Percentiles rank a stretch among this genome's conserved stretches.
These are phyloP conservation scores for Grosmannia penicillata DNA, from an alignment of 2,329 filamentous ascomycete genomes.

Conservation along the genomic window DNA sequence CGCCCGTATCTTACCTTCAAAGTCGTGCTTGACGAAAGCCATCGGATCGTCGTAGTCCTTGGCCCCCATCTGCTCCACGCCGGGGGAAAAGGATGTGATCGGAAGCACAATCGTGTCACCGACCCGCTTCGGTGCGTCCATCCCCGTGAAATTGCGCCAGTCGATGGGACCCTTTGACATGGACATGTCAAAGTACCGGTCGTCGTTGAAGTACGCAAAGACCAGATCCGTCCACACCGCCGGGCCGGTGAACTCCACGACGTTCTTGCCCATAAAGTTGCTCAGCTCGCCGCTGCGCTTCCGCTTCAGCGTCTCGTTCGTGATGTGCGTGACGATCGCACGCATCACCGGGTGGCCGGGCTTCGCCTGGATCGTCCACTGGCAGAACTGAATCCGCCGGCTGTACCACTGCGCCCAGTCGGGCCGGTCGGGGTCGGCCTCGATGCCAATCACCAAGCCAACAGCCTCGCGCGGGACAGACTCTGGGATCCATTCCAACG, in stretches of 20 bases:
- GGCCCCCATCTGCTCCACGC: slow-evolving; percentile 84
- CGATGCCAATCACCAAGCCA: slow-evolving; percentile 84
- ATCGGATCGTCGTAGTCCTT: slow-evolving; percentile 80
- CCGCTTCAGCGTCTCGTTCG: slow-evolving; percentile 60
- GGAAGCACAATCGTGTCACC: slow-evolving; percentile 89
- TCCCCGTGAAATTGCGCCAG: slow-evolving; percentile 79
- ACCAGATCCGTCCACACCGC: slow-evolving; percentile 88
- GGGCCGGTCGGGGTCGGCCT: slow-evolving; percentile 82
- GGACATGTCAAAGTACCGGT: slow-evolving; percentile 70
- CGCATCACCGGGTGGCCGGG: slow-evolving; percentile 84
- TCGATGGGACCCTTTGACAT: slow-evolving; percentile 60
- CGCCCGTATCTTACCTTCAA: slow-evolving; percentile 56
- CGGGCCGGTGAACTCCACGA: slow-evolving; percentile 90
- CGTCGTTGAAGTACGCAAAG: slow-evolving; percentile 88
- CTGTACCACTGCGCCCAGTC: slow-evolving; percentile 97
- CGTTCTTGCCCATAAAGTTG: slow-evolving; percentile 47
- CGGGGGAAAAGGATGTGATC: slow-evolving; percentile 94
- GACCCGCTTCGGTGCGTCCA: slow-evolving; percentile 68
- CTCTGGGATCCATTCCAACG: slow-evolving; percentile 73
- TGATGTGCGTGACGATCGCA: slow-evolving; percentile 76
- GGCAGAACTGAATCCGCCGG: slow-evolving; percentile 91
- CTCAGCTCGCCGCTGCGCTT: slow-evolving; percentile 53
- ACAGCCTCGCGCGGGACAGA: slow-evolving; percentile 63
- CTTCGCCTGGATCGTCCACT: slow-evolving; percentile 97
- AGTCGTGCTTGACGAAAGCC: slow-evolving; percentile 95